Conservation (phyloP, 306 rosid species). For the Senna siamea region DNA sequence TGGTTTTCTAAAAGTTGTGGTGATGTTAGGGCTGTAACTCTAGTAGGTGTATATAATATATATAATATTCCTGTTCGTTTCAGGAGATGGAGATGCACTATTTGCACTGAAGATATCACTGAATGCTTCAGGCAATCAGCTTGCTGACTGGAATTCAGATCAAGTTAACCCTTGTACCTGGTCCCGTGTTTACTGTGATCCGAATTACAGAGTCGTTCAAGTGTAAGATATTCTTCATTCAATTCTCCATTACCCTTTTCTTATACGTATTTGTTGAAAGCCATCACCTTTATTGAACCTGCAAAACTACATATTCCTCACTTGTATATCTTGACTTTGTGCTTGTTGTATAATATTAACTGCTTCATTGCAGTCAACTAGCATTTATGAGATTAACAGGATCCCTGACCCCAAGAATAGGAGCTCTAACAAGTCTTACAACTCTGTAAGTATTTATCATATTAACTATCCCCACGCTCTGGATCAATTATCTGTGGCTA, state of each 20-base stretch:
- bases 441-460: conserved; percentile 67
- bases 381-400: conserved; percentile 82
- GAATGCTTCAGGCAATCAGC: conserved; percentile 68
- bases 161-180: conserved; percentile 92
- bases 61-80: conserved; percentile 43
- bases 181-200: conserved; percentile 74
- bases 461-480: conserved; percentile 5
- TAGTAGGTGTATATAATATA: conserved; percentile 28
- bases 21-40: conserved; percentile 29
- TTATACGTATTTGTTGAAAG: conserved; percentile 19
- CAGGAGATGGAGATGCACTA: conserved; percentile 83
- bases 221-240: conserved; percentile 65
- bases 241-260: conserved; percentile 7
- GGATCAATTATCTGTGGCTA: background rate
- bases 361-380: conserved; percentile 65
- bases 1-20: conserved; percentile 26
- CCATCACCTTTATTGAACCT: conserved; percentile 8
- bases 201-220: conserved; percentile 51
- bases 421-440: conserved; percentile 59
- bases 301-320: background rate
- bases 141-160: conserved; percentile 71
- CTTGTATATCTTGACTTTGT: background rate
- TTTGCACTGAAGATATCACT: conserved; percentile 56
- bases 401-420: conserved; percentile 73
- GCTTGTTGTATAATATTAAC: conserved; percentile 26